A percentile compares a stretch with the other conserved stretches of the same genome.
phyloP scores from a whole-genome alignment of 2,329 filamentous ascomycete genomes.

The Calonectria pteridis region DNA sequence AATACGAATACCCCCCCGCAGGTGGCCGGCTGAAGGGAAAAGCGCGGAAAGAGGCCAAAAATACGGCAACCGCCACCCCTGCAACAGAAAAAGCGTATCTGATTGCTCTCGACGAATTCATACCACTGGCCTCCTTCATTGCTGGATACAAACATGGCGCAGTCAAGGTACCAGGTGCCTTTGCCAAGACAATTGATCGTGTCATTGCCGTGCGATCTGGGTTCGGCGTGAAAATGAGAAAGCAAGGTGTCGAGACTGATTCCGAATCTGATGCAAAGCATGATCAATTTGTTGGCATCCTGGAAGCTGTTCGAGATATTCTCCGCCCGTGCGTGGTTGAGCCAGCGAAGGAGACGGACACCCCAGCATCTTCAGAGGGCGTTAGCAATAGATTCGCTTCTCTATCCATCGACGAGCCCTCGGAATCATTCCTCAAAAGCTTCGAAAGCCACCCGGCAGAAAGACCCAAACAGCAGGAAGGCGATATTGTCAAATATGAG shows the following conservation, averaged over 20 bases:
- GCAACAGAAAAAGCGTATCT: neutral
- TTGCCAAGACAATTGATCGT: slow-evolving; percentile 50
- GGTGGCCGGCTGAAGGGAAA: slow-evolving; percentile 33
- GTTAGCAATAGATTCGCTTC: neutral
- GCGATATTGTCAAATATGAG: slow-evolving; percentile 42
- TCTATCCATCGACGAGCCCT: neutral
- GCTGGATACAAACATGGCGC: slow-evolving; percentile 31
- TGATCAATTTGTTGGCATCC: slow-evolving; percentile 49
- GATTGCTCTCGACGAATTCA: slow-evolving; percentile 52
- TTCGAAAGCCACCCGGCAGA: neutral
- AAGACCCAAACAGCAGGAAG: neutral
- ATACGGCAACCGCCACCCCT: neutral
- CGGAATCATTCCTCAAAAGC: neutral
- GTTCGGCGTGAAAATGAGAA: slow-evolving; percentile 41
- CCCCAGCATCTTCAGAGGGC: neutral
- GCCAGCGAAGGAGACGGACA: neutral
- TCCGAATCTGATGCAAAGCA: slow-evolving; percentile 45
- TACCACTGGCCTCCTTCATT: slow-evolving; percentile 53
- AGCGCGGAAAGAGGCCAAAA: slow-evolving; percentile 33
- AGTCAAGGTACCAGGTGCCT: slow-evolving; percentile 44
- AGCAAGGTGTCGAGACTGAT: slow-evolving; percentile 30
- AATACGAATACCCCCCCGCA: neutral
- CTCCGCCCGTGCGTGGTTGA: slow-evolving; percentile 40
- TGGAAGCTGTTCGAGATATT: slow-evolving; percentile 50
- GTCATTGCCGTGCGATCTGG: slow-evolving; percentile 51